Evolutionary conservation across 208 protist genomes (phyloP).

Genomic region (Herpetomonas samuelpessoai): DNA sequence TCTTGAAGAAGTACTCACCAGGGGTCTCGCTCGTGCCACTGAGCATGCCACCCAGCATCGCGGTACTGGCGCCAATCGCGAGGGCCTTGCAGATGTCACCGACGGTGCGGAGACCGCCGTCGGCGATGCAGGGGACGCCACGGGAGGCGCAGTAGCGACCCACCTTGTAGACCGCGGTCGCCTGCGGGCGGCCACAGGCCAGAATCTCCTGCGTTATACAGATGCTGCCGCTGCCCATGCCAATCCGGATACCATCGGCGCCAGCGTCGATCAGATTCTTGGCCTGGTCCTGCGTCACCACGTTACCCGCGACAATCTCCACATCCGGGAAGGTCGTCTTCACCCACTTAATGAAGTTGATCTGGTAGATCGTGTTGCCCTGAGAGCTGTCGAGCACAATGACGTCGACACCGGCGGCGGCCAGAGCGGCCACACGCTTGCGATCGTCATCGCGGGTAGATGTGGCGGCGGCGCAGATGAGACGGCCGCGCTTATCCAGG

Average conservation of each 20-base stretch:
- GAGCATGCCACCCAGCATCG: slow-evolving; percentile 92
- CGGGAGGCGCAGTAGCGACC: slow-evolving; percentile 78
- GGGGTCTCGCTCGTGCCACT: slow-evolving; percentile 92
- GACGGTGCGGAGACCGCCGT: slow-evolving; percentile 92
- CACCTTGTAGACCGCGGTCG: slow-evolving; percentile 95
- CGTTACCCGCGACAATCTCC: slow-evolving; percentile 95
- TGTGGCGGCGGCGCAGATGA: slow-evolving; percentile 90
- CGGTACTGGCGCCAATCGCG: slow-evolving; percentile 87
- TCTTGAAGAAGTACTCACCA: slow-evolving; percentile 93
- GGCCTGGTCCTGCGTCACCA: slow-evolving; percentile 96
- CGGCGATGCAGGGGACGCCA: slow-evolving; percentile 93
- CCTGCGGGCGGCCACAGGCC: slow-evolving; percentile 95
- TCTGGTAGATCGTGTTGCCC: slow-evolving; percentile 96
- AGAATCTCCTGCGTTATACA: slow-evolving; percentile 97
- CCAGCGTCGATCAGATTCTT: slow-evolving; percentile 96
- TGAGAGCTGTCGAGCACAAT: slow-evolving; percentile 96
- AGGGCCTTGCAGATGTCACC: slow-evolving; percentile 97
- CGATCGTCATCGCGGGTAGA: slow-evolving; percentile 91
- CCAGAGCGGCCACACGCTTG: slow-evolving; percentile 75
- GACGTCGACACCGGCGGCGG: slow-evolving; percentile 90
- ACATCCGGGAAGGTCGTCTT: slow-evolving; percentile 88
- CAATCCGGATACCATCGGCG: slow-evolving; percentile 96
- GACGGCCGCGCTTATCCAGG: slow-evolving; percentile 71
- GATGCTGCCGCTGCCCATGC: slow-evolving; percentile 98
- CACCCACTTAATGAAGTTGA: slow-evolving; percentile 94